These are phyloP conservation scores for Sclerotinia borealis DNA, from an alignment of 2,329 filamentous ascomycete species.

Conservation along the genomic window DNA sequence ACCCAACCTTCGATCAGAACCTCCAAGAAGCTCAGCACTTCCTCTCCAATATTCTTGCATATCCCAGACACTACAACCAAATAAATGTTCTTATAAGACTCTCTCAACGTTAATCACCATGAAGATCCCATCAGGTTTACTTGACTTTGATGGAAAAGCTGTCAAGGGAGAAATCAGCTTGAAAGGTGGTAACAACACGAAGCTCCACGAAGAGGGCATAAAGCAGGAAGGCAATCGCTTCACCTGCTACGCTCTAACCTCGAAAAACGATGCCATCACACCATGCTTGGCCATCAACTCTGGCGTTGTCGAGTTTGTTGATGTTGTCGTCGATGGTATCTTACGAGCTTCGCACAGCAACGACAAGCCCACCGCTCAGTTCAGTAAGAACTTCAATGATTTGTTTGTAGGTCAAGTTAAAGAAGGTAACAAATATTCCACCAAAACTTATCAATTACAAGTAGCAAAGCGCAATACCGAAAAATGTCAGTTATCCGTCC, in stretches of 20 bases:
- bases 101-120: background rate
- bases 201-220: conserved; percentile 12
- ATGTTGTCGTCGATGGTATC: conserved; percentile 28
- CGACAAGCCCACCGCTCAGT: background rate
- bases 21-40: background rate
- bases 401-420: background rate
- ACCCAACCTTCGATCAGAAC: background rate
- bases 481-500: conserved; percentile 9
- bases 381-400: background rate
- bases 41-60: background rate
- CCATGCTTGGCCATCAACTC: conserved; percentile 7
- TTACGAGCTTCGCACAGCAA: conserved; percentile 19
- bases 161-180: conserved; percentile 4
- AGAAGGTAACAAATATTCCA: background rate
- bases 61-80: background rate
- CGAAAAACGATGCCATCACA: conserved; percentile 17
- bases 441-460: conserved; percentile 14
- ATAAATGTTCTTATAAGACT: background rate
- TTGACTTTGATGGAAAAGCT: conserved; percentile 4
- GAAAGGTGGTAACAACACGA: background rate
- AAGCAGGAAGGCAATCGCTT: conserved; percentile 5
- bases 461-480: conserved; percentile 13
- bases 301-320: conserved; percentile 18
- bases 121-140: background rate
- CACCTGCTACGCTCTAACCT: conserved; percentile 18